These are phyloP conservation scores for Sporobolomyces roseus DNA, from an alignment of 768 basidiomycete genomes.

Conservation along the genomic window DNA sequence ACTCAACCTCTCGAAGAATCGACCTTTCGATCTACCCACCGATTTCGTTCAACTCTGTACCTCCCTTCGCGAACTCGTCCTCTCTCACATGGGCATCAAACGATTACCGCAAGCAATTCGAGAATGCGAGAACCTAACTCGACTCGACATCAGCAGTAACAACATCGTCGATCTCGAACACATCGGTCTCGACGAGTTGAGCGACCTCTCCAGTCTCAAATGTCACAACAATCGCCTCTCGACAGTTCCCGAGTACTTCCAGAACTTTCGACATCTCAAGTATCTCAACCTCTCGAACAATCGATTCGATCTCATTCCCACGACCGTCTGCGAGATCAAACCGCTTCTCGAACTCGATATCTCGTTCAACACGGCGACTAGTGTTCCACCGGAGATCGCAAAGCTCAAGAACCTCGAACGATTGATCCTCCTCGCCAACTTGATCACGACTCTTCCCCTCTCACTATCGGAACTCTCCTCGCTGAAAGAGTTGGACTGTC, in stretches of 20 bases:
- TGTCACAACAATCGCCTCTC: constrained; percentile 90
- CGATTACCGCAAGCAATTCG: constrained; percentile 80
- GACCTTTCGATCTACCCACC: constrained; percentile 90
- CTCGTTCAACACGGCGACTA: constrained; percentile 84
- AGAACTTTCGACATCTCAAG: constrained; percentile 64
- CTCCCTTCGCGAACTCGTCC: constrained; percentile 72
- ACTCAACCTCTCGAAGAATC: constrained; percentile 86
- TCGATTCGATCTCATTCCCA: constrained; percentile 73
- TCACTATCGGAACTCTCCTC: constrained; percentile 59
- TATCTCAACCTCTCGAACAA: constrained; percentile 94
- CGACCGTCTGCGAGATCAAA: constrained; percentile 67
- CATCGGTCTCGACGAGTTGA: constrained; percentile 72
- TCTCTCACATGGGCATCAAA: constrained; percentile 91
- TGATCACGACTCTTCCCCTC: constrained; percentile 66
- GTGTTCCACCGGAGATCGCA: constrained; percentile 76
- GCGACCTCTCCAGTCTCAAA: constrained; percentile 63
- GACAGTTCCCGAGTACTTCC: constrained; percentile 78
- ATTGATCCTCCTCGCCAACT: constrained; percentile 81
- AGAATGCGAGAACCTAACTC: constrained; percentile 66
- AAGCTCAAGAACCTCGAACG: constrained; percentile 64
- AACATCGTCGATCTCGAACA: constrained; percentile 84
- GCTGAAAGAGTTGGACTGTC: constrained; percentile 71
- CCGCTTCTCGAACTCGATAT: constrained; percentile 81
- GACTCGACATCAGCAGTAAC: constrained; percentile 86
- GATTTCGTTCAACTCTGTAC: constrained; percentile 91